These are phyloP conservation scores for Testicularia cyperi DNA, from an alignment of 1,284 basidiomycete species.

Conservation along the genomic window DNA sequence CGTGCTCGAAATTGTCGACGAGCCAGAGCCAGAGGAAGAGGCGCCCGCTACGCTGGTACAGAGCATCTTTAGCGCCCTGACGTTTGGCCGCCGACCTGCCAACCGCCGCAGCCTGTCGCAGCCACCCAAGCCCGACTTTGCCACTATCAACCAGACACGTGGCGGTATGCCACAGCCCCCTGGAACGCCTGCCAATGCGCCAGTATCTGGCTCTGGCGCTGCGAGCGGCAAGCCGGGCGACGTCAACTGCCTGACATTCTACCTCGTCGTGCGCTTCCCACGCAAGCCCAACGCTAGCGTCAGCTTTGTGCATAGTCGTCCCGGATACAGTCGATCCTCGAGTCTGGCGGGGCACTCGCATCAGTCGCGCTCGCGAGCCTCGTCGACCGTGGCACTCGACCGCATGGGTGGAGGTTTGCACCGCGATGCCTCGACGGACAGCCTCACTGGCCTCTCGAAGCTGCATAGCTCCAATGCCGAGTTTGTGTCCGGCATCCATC, in stretches of 20 bases:
- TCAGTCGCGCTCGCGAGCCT: conserved; percentile 22
- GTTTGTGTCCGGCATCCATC: conserved; percentile 28
- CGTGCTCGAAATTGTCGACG: conserved; percentile 48
- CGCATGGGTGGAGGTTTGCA: conserved; percentile 7
- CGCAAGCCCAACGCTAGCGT: conserved; percentile 18
- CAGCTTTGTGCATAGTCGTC: conserved; percentile 15
- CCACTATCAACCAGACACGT: conserved; percentile 4
- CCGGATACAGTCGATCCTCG: conserved; percentile 27
- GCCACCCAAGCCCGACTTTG: conserved; percentile 26
- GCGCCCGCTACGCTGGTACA: conserved; percentile 41
- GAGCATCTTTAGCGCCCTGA: conserved; percentile 50
- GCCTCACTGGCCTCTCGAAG: conserved; percentile 14
- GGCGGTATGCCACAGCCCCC: conserved; percentile 28
- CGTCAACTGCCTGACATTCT: conserved; percentile 46
- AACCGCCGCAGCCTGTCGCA: conserved; percentile 36
- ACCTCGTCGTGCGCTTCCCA: conserved; percentile 48
- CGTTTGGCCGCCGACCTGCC: conserved; percentile 41
- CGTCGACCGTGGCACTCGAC: conserved; percentile 15
- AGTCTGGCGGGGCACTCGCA: conserved; percentile 18
- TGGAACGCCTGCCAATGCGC: conserved; percentile 28
- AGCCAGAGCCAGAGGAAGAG: conserved; percentile 9
- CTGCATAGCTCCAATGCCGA: conserved; percentile 19
- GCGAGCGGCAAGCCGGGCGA: conserved; percentile 37
- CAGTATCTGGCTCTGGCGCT: conserved; percentile 23
- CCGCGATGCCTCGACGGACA: conserved; percentile 21